Percentiles rank a stretch among this genome's conserved stretches.
Conservation (phyloP, 768 basidiomycete genomes). For the Neoboletus brunneissimus region DNA sequence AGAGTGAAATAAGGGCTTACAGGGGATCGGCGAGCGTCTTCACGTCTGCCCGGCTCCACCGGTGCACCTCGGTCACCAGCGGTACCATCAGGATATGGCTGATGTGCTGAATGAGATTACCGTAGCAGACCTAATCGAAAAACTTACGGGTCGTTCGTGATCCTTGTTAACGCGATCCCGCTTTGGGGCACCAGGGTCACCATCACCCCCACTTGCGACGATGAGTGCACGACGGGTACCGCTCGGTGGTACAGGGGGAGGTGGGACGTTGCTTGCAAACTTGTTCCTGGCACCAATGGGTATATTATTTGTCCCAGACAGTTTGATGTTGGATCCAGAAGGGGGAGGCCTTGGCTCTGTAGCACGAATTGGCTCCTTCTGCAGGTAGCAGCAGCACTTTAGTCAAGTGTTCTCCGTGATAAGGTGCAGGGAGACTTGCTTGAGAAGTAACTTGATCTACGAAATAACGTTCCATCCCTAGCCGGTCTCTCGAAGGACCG, state of each 20-base stretch:
- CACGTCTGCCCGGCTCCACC: conserved; percentile 10
- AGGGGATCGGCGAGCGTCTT: conserved; percentile 14
- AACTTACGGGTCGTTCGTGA: conserved; percentile 24
- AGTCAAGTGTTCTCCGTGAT: neutral
- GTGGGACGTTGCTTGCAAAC: conserved; percentile 11
- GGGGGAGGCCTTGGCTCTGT: conserved; percentile 13
- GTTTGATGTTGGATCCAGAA: conserved; percentile 20
- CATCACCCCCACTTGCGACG: conserved; percentile 14
- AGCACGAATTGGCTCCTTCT: conserved; percentile 23
- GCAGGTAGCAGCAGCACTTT: neutral
- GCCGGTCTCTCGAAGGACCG: conserved; percentile 18
- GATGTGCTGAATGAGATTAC: conserved; percentile 7
- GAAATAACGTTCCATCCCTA: conserved; percentile 16
- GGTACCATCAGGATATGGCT: conserved; percentile 18
- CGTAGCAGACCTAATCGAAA: neutral
- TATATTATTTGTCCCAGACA: conserved; percentile 34
- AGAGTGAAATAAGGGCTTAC: conserved; percentile 6
- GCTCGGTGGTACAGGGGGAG: neutral
- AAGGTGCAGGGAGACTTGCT: conserved; percentile 12
- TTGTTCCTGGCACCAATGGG: conserved; percentile 31
- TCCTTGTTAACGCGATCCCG: conserved; percentile 19
- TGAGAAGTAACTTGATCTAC: conserved; percentile 16
- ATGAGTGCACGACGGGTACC: neutral
- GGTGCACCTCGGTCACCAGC: conserved; percentile 1
- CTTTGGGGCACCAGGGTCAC: conserved; percentile 20